Evolutionary conservation across 1,284 basidiomycete genomes (phyloP).

Genomic region (Pterulicium gracile): DNA sequence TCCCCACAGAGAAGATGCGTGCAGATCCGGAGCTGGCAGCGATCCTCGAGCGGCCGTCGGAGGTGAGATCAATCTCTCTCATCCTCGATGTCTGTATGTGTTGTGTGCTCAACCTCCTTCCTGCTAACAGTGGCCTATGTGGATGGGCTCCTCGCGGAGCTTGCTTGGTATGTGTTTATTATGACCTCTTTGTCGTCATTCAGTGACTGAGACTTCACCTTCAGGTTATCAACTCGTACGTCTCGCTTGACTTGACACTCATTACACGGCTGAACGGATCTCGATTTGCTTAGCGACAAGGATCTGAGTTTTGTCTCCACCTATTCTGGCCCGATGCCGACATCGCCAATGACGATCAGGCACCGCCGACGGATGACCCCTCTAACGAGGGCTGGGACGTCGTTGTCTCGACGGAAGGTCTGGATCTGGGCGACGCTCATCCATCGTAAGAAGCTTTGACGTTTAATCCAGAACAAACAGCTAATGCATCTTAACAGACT

Average conservation of each 20-base stretch:
- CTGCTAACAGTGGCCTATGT: conserved; percentile 21
- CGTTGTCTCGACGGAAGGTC: conserved; percentile 14
- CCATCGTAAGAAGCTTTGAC: conserved; percentile 13
- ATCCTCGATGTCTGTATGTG: too few relatives aligned
- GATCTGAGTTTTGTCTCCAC: conserved; percentile 20
- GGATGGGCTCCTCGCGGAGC: conserved; percentile 22
- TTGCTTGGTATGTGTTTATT: conserved; percentile 14
- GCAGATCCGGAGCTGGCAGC: conserved; percentile 25
- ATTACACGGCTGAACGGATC: too few relatives aligned
- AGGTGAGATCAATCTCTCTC: conserved; percentile 2
- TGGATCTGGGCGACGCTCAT: conserved; percentile 16
- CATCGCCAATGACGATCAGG: conserved; percentile 7
- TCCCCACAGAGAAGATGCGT: conserved; percentile 26
- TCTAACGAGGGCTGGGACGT: conserved; percentile 18
- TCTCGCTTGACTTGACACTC: too few relatives aligned
- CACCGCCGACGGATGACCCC: neutral
- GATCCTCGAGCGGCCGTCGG: conserved; percentile 14
- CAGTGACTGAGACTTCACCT: too few relatives aligned
- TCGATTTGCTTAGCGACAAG: conserved; percentile 13
- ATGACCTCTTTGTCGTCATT: neutral
- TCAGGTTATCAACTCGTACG: conserved; percentile 16
- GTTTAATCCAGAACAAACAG: neutral
- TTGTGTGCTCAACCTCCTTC: neutral
- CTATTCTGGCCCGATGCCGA: conserved; percentile 20
- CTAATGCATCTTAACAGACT: too few relatives aligned